A percentile compares a stretch with the other conserved stretches of the same genome.
Evolutionary conservation across 495 filamentous ascomycete genomes (phyloP).

Genomic region (Astrothelium subdiscretum): DNA sequence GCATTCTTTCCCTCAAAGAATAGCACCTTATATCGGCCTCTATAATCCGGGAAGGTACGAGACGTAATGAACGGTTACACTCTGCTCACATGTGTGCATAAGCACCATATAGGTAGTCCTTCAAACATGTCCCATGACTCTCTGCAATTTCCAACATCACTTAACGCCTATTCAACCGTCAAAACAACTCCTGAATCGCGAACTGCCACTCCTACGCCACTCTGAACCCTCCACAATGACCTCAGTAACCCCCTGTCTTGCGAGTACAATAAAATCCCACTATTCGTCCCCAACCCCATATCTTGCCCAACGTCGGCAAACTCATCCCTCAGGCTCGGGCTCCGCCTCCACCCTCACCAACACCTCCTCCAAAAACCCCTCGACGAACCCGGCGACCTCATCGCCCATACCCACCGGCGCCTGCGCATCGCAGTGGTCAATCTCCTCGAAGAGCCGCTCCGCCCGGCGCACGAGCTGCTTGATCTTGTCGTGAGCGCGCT

Average conservation of each 20-base stretch:
- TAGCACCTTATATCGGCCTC: too few relatives aligned
- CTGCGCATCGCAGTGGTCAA: constrained; percentile 73
- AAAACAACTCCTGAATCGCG: background rate
- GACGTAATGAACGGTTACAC: too few relatives aligned
- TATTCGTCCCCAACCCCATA: background rate
- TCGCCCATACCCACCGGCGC: constrained; percentile 85
- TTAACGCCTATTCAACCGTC: background rate
- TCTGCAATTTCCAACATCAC: background rate
- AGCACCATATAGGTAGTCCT: too few relatives aligned
- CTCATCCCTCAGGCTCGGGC: constrained; percentile 18
- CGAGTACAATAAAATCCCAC: too few relatives aligned
- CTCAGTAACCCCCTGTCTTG: too few relatives aligned
- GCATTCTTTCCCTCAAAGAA: too few relatives aligned
- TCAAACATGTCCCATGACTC: background rate
- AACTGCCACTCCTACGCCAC: background rate
- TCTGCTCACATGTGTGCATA: too few relatives aligned
- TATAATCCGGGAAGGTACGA: too few relatives aligned
- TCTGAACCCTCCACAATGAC: background rate
- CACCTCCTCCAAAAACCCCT: constrained; percentile 88
- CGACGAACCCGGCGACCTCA: constrained; percentile 73
- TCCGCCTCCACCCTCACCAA: constrained; percentile 82
- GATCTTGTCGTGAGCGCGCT: constrained; percentile 58
- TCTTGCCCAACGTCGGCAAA: constrained; percentile 1
- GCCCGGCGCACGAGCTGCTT: constrained; percentile 65
- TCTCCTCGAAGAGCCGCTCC: constrained; percentile 65